These are phyloP conservation scores for Lantana camara DNA, from an alignment of 257 asterid genomes.

Conservation along the genomic window DNA sequence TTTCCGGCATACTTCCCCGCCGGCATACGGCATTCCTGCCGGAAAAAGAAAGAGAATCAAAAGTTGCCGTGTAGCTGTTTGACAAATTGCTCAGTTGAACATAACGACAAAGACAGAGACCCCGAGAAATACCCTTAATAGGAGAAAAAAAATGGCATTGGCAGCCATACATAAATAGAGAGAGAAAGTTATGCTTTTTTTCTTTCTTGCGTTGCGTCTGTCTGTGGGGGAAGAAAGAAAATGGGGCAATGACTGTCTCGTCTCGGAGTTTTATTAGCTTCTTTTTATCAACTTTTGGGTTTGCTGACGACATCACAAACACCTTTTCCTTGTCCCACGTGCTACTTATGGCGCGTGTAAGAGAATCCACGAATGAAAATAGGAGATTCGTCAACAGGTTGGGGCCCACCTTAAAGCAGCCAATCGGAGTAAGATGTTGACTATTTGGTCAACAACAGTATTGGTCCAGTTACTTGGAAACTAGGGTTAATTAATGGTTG, in stretches of 20 bases:
- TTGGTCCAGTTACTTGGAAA: constrained; percentile 8
- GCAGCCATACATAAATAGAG: constrained; percentile 19
- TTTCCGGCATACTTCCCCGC: constrained; percentile 28
- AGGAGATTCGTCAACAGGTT: constrained; percentile 39
- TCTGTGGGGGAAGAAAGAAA: constrained; percentile 31
- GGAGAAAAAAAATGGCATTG: constrained; percentile 23
- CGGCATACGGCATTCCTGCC: constrained; percentile 37
- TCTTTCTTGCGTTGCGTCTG: too few species aligned
- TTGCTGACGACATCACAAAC: constrained; percentile 14
- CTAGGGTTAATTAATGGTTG: too few species aligned
- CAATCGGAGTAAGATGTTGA: constrained; percentile 31
- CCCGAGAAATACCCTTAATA: constrained; percentile 13
- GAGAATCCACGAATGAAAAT: constrained; percentile 41
- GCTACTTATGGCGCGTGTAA: constrained; percentile 61
- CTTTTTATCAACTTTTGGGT: constrained; percentile 26
- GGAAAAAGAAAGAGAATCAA: constrained; percentile 27
- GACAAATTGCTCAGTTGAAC: constrained; percentile 33
- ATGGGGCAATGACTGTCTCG: constrained; percentile 27
- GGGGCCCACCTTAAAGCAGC: constrained; percentile 33
- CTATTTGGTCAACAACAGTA: constrained; percentile 38
- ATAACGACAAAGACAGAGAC: constrained; percentile 26
- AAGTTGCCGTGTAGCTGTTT: constrained; percentile 26
- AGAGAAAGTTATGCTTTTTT: constrained; percentile 34
- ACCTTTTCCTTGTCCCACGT: constrained; percentile 44
- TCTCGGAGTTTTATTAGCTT: constrained; percentile 14